Base-by-base conservation (phyloP, 148 eudicot genomes). In the Oxyria digyna region DNA sequence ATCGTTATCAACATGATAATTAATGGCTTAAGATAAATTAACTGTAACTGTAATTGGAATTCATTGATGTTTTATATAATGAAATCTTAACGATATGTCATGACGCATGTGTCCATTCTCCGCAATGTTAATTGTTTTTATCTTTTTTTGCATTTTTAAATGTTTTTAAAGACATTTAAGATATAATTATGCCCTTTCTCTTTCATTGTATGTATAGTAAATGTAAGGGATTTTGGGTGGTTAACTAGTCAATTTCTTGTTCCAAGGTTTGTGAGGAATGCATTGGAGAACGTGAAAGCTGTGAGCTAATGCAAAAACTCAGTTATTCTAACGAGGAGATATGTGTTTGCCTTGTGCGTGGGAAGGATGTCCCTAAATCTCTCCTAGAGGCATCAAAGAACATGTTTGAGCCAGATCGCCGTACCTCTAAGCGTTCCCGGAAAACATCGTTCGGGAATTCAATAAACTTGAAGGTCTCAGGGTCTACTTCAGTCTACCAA, bases 241-340 rank as follows among this genome's bases (percentile, higher is more conserved):
- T 7, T 59, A 15, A 31, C 65, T 59, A 27, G 2, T 59, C 26
- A 41, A 38, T 29, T 50, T 69, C 64, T 74, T 73, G 43, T 57
- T 69, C 31, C 26, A 63, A 95, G 99, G 79, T 95, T 67, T 95
- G 99, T 68, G 91, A 91, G 76, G 83, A 83, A 42, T 95, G 99
- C 85, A 83, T 95, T 70, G 99, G 96, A 71, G 97, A 95, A 81
- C 82, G 91, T 77, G 97, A 95, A 79, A 91, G 96, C 80, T 76
- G 87, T 72, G 85, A 87, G 76, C 71, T 95, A 67, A 83, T 88
- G 91, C 82, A 77, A 82, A 91, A 77, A 78, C 97, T 91, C 73
- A 87, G 84, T 73, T 95, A 95, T 75, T 69, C 77, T 78, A 84
- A 95, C 54, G 97, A 95, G 82, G 96, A 95, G 74, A 91, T 95